Evolutionary conservation across 1,139 yeast genomes (phyloP).

Genomic region (Hemisphaericaspora subhashii): DNA sequence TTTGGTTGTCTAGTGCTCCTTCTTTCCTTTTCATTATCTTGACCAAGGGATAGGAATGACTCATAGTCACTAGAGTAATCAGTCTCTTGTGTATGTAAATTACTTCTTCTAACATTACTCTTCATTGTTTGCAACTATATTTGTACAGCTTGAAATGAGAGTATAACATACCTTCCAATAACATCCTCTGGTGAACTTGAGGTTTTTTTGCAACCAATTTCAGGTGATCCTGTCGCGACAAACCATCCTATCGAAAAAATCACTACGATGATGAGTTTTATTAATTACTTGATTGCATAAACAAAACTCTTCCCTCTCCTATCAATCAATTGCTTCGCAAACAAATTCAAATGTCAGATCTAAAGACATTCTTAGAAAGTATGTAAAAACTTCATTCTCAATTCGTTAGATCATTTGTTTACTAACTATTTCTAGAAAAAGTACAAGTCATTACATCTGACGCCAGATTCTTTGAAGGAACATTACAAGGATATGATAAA

Average conservation of each 20-base stretch:
- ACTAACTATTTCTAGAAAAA: constrained; percentile 33
- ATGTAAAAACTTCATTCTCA: constrained; percentile 21
- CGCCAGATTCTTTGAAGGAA: constrained; percentile 73
- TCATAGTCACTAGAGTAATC: constrained; percentile 24
- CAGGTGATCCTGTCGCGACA: neutral
- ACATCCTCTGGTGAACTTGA: too few relatives aligned
- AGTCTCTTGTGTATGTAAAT: constrained; percentile 17
- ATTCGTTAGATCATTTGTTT: neutral
- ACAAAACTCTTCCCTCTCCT: constrained; percentile 9
- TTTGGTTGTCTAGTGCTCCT: neutral
- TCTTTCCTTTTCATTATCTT: neutral
- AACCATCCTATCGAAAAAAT: neutral
- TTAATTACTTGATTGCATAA: too few relatives aligned
- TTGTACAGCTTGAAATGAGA: too few relatives aligned
- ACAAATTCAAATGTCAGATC: constrained; percentile 30
- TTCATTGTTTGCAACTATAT: neutral
- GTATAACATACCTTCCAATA: too few relatives aligned
- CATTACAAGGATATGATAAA: constrained; percentile 78
- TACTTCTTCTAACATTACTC: neutral
- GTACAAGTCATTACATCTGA: constrained; percentile 83
- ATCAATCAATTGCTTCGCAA: constrained; percentile 1
- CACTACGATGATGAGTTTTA: too few relatives aligned
- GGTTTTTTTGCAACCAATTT: neutral
- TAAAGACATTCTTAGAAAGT: constrained; percentile 39
- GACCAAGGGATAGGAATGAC: constrained; percentile 5